Evolutionary conservation across 2,329 filamentous ascomycete species (phyloP).

Genomic region (Sporothrix variecibatus): DNA sequence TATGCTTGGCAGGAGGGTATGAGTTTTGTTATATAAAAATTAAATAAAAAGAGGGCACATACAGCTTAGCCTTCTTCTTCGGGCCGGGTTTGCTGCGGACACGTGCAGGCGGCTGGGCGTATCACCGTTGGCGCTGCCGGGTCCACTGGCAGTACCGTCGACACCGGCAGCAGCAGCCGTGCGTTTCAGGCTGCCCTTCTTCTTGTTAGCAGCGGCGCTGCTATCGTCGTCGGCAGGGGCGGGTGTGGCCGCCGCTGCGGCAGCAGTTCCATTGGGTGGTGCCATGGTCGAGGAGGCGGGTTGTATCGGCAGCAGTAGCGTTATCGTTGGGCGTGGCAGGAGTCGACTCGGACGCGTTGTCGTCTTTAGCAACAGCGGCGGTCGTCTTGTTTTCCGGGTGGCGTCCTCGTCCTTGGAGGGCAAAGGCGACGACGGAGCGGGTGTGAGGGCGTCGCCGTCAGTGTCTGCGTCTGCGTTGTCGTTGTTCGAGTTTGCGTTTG

Average conservation of each 20-base stretch:
- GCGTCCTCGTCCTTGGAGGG: not conserved
- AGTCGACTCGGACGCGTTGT: constrained; percentile 62
- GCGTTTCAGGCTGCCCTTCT: constrained; percentile 63
- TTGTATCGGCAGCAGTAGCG: constrained; percentile 38
- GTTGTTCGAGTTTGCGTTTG: constrained; percentile 33
- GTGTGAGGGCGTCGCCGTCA: constrained; percentile 39
- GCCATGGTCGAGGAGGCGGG: constrained; percentile 59
- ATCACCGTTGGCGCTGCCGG: constrained; percentile 52
- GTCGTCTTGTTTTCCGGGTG: not conserved
- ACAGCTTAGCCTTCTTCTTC: constrained; percentile 95
- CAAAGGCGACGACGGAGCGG: constrained; percentile 33
- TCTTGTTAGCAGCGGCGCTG: constrained; percentile 69
- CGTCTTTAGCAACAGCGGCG: constrained; percentile 39
- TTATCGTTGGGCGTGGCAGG: constrained; percentile 54
- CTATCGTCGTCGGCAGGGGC: not conserved
- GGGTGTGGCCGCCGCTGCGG: constrained; percentile 37
- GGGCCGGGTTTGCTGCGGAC: constrained; percentile 85
- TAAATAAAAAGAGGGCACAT: constrained; percentile 48
- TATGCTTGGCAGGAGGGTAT: not conserved
- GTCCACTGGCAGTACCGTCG: constrained; percentile 51
- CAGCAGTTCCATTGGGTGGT: constrained; percentile 53
- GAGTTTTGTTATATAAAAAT: not conserved
- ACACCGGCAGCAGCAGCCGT: constrained; percentile 58
- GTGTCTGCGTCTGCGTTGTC: constrained; percentile 11
- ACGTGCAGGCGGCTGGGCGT: constrained; percentile 53